Conservation (phyloP, 108 stramenopile species). For the Mediolabrus comicus region DNA sequence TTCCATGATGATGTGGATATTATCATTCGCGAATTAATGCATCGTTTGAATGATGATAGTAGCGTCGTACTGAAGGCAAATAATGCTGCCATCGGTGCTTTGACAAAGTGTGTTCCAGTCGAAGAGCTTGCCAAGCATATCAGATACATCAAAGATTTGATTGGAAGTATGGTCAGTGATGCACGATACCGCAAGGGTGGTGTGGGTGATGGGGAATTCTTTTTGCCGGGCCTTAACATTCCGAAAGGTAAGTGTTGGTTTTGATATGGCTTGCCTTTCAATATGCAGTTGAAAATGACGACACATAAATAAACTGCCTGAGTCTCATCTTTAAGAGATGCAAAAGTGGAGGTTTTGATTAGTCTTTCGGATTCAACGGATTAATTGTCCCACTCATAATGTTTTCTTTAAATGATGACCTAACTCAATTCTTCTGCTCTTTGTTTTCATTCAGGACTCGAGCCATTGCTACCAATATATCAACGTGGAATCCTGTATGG, state of each 20-base stretch:
- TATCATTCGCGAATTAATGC: constrained; percentile 88
- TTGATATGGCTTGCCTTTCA: no score
- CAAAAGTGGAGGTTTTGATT: constrained; percentile 60
- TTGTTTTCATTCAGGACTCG: constrained; percentile 65
- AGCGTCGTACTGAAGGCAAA: constrained; percentile 65
- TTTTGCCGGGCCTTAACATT: constrained; percentile 94
- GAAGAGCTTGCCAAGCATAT: constrained; percentile 92
- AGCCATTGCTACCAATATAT: constrained; percentile 95
- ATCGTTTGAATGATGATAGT: constrained; percentile 90
- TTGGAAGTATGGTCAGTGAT: constrained; percentile 91
- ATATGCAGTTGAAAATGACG: constrained; percentile 49
- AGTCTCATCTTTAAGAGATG: constrained; percentile 6
- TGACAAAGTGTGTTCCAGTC: constrained; percentile 82
- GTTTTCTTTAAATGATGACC: not conserved
- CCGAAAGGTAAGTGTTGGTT: constrained; percentile 76
- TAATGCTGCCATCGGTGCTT: constrained; percentile 62
- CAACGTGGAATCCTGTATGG: constrained; percentile 96
- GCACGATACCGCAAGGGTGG: constrained; percentile 82
- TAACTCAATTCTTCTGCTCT: constrained; percentile 5
- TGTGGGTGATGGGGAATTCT: constrained; percentile 87
- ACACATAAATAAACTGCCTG: constrained; percentile 42
- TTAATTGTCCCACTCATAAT: not conserved
- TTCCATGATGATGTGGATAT: constrained; percentile 86
- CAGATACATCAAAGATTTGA: constrained; percentile 86
- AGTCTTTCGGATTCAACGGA: constrained; percentile 87